phyloP scores from a whole-genome alignment of 192 early-diverging fungal genomes.

The Helicostylum pulchrum region DNA sequence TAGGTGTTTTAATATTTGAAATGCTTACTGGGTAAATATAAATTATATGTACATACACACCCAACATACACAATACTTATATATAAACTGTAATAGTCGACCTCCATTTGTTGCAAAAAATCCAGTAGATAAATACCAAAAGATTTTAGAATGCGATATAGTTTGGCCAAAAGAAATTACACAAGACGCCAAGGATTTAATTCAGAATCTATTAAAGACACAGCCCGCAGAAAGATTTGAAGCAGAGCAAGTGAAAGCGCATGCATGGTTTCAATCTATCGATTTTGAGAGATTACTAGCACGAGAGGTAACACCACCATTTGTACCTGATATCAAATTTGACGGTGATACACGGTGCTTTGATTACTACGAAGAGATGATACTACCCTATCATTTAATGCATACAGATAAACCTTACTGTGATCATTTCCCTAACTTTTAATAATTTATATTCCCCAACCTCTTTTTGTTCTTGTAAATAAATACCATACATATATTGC shows the following conservation, averaged over 20 bases:
- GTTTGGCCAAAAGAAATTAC: slow-evolving; percentile 73
- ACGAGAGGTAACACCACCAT: slow-evolving; percentile 43
- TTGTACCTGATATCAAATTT: slow-evolving; percentile 45
- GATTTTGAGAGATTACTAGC: slow-evolving; percentile 47
- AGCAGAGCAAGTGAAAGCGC: slow-evolving; percentile 80
- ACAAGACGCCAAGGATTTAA: slow-evolving; percentile 65
- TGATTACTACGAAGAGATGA: slow-evolving; percentile 23
- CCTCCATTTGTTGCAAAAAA: slow-evolving; percentile 89
- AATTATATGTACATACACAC: too few relatives aligned
- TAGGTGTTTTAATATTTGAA: slow-evolving; percentile 91
- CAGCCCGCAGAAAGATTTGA: slow-evolving; percentile 76
- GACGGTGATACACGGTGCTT: slow-evolving; percentile 46
- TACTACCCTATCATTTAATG: slow-evolving; percentile 4
- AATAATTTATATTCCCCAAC: background rate
- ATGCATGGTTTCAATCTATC: slow-evolving; percentile 68
- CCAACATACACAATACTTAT: too few relatives aligned
- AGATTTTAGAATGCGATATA: slow-evolving; percentile 75
- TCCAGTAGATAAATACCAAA: slow-evolving; percentile 85
- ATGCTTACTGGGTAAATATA: slow-evolving; percentile 46
- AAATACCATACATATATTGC: too few relatives aligned
- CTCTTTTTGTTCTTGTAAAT: too few relatives aligned
- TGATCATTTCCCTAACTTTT: slow-evolving; percentile 23
- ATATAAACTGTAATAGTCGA: slow-evolving; percentile 54
- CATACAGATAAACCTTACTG: slow-evolving; percentile 12
- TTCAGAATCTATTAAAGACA: slow-evolving; percentile 69